Conservation (phyloP, 2,329 filamentous ascomycete genomes). For the Ophiostoma perfectum region DNA sequence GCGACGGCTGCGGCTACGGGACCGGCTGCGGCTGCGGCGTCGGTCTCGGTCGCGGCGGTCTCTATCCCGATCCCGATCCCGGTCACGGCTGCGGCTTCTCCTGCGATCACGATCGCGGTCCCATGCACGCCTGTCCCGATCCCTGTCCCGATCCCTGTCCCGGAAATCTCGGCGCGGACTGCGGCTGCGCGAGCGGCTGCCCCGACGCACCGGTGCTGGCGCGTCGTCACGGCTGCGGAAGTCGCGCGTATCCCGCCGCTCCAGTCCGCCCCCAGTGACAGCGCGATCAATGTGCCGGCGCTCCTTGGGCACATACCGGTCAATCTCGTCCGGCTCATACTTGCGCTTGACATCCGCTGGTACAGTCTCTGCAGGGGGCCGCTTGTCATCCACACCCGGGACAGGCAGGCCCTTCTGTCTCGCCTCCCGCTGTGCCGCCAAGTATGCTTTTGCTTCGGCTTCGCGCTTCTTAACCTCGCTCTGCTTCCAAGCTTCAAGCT, state of each 20-base stretch:
- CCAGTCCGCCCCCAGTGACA: constrained; percentile 25
- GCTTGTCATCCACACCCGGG: constrained; percentile 53
- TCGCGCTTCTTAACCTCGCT: constrained; percentile 58
- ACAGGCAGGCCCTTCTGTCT: constrained; percentile 54
- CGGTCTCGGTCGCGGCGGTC: constrained; percentile 24
- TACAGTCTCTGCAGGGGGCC: constrained; percentile 37
- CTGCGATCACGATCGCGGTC: constrained; percentile 22
- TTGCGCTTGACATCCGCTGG: constrained; percentile 39
- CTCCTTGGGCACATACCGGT: constrained; percentile 45
- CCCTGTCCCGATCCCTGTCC: constrained; percentile 21
- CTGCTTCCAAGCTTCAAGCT: constrained; percentile 53
- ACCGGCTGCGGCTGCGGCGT: constrained; percentile 29
- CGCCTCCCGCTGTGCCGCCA: constrained; percentile 57
- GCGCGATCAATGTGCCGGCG: constrained; percentile 35
- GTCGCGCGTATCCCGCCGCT: constrained; percentile 21
- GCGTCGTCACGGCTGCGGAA: constrained; percentile 19
- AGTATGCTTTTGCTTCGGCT: constrained; percentile 59
- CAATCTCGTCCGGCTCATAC: constrained; percentile 40
- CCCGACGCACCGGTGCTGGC: constrained; percentile 14
- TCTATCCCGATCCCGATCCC: constrained; percentile 22
- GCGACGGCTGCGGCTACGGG: constrained; percentile 27
- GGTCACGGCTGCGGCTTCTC: constrained; percentile 18
- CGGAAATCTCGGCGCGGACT: constrained; percentile 28
- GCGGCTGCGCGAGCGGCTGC: constrained; percentile 20
- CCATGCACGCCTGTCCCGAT: constrained; percentile 27